Base-by-base conservation (phyloP, 2,329 filamentous ascomycete genomes). In the Cordyceps cateniannulata region DNA sequence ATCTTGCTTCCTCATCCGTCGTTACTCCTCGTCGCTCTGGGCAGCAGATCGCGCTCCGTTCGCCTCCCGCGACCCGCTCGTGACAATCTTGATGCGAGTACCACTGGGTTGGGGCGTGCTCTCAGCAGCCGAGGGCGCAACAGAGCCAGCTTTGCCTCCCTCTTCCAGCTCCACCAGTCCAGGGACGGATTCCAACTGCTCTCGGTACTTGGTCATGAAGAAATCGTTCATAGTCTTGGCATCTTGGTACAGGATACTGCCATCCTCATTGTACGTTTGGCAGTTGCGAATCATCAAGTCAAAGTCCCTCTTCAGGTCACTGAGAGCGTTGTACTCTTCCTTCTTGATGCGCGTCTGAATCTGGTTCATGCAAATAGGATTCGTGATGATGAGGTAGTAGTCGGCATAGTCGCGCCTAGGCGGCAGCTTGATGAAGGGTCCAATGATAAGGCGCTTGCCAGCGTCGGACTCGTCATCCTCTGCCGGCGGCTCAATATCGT, bases 301-400 rank as follows among this genome's bases (percentile, higher is more conserved):
- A 64, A 99, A 87, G 70, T 99, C 96, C 66, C 84, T 85, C 60
- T 86, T 84, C 81, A 99, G 85, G 67, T 93, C 90, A 70, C 84
- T 86, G 63, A 97, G 76, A 69, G 84, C 89, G 67, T 85, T 85
- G 74, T 99, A 99, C 71, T 97, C 91, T 70, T 96, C 91, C 75
- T 91, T 93, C 79, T 96, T 97, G 77, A 99, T 96, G 80, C 91
- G 93, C 72, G 89, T 90, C 72, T 91, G 86, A 70, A 99, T 96
- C 72, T 92, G 87, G 67, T 96, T 95, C 89, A 98, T 96, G 70
- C 90, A 93, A 70, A 99, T 97, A 0, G 95, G 95, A 59, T 87
- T 88, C 70, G 88, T 85, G 72, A 99, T 99, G 73, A 97, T 86
- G 71, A 93, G 78, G 73, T 97, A 99, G 78, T 99, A 99, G 72